Evolutionary conservation across 345 rosid genomes (phyloP), one percentile per base, ranked within the genome.

Genomic region (Pseudoturritis turrita): DNA sequence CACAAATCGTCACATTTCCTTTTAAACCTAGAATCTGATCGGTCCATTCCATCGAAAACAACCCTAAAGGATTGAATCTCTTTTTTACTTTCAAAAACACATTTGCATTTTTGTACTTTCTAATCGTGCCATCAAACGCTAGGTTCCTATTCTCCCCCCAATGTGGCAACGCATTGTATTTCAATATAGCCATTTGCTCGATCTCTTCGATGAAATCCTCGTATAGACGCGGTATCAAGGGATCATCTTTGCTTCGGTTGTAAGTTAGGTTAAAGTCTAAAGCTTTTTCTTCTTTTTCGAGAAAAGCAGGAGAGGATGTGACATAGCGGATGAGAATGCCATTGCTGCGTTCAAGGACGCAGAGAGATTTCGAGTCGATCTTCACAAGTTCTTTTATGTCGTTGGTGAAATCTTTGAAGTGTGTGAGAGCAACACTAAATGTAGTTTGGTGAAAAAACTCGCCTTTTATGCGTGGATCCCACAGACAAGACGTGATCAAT

Each of bases 91-190:
- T 78, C 70, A 88, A 46, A 62, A 88, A 89, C 7, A 70, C 36
- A 0, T 41, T 35, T 1, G 81, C 85, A 1, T 78, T 80, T 36
- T 73, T 79, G 36, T 88, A 92, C 19, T 80, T 92, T 31, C 50
- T 47, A n/a, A 89, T 75, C 5, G 65, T 88, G 0, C 89, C 88
- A 53, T 57, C 73, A 35, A 89, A 92, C 1, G 78, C 92, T 4
- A 84, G 0, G 72, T 88, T 88, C 37, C 92, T 57, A 19, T 92
- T 92, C 81, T 92, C 89, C 0, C 92, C 96, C 98, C 95, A 89
- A 0, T 89, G 96, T 0, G 98, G 96, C 52, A 82, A 68, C 3
- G 78, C 95, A 2, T 85, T 82, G 29, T 88, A 89, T 70, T 92
- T 89, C 33, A 85, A 80, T 22, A 92, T 7, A 0, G 87, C 96